Evolutionary conservation across 768 basidiomycete genomes (phyloP).

Genomic region (Boletus barrowsii): DNA sequence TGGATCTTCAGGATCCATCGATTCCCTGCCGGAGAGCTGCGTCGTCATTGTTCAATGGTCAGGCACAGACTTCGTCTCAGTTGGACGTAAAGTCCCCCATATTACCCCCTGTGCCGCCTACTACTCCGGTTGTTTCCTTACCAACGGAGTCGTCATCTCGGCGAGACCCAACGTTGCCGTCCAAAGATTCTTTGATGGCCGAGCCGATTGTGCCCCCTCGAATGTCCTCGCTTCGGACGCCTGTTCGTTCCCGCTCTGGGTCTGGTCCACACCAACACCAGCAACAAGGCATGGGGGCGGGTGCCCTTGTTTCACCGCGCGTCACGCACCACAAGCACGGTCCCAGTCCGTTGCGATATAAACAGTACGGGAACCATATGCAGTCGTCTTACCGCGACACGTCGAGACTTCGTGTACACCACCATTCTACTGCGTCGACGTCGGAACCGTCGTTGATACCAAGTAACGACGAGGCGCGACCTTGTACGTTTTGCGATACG

Average conservation of each 20-base stretch:
- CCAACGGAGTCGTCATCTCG: constrained; percentile 24
- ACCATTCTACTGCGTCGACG: constrained; percentile 69
- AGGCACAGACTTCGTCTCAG: constrained; percentile 21
- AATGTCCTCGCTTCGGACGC: constrained; percentile 30
- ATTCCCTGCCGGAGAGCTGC: constrained; percentile 48
- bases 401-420: constrained; percentile 56
- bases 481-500: constrained; percentile 39
- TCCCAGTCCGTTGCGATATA: constrained; percentile 43
- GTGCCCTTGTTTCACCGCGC: constrained; percentile 31
- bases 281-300: constrained; percentile 11
- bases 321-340: constrained; percentile 35
- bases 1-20: constrained; percentile 68
- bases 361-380: constrained; percentile 35
- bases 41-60: constrained; percentile 35
- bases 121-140: constrained; percentile 25
- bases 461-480: constrained; percentile 44
- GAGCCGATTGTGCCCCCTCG: constrained; percentile 32
- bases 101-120: constrained; percentile 11
- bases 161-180: constrained; percentile 37
- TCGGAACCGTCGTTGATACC: constrained; percentile 81
- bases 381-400: constrained; percentile 39
- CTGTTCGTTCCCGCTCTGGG: constrained; percentile 31
- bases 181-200: constrained; percentile 47
- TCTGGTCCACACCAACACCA: constrained; percentile 23
- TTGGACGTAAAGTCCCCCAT: constrained; percentile 21